Evolutionary conservation across 768 basidiomycete genomes (phyloP).

Genomic region (Russula sp.): DNA sequence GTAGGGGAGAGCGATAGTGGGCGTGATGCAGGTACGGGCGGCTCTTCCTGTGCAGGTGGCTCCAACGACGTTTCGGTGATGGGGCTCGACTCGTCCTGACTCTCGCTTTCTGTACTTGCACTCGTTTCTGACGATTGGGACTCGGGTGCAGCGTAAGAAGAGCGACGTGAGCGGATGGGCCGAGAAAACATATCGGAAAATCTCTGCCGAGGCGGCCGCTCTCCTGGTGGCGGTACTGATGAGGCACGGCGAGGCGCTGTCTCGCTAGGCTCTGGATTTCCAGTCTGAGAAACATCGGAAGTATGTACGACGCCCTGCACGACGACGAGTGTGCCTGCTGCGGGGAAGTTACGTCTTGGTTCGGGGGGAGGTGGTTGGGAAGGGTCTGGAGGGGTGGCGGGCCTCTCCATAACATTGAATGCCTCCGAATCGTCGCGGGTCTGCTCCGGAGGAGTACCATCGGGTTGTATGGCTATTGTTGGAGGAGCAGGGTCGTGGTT

Average conservation of each 20-base stretch:
- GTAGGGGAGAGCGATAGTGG: conserved; percentile 49
- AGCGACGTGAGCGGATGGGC: conserved; percentile 22
- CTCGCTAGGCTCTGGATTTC: conserved; percentile 13
- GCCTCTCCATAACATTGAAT: conserved; percentile 20
- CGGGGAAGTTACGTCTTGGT: conserved; percentile 49
- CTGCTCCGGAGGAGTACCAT: not conserved
- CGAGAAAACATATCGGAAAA: conserved; percentile 17
- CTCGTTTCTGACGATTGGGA: conserved; percentile 11
- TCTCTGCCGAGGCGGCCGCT: conserved; percentile 7
- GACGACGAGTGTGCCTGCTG: conserved; percentile 73
- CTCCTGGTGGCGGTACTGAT: conserved; percentile 15
- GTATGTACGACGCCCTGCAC: conserved; percentile 82
- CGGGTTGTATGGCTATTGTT: not conserved
- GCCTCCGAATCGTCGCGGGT: conserved; percentile 1
- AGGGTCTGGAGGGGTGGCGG: conserved; percentile 19
- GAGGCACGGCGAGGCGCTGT: conserved; percentile 6
- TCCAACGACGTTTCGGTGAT: conserved; percentile 3
- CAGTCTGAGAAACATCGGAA: conserved; percentile 47
- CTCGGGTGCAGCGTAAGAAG: conserved; percentile 20
- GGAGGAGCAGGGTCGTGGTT: conserved; percentile 18
- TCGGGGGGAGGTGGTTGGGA: conserved; percentile 27
- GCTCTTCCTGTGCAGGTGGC: conserved; percentile 5
- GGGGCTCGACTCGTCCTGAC: conserved; percentile 7
- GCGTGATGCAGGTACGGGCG: conserved; percentile 15
- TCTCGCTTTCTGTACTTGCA: conserved; percentile 6